phyloP scores from a whole-genome alignment of 495 filamentous ascomycete species.

The Penicillium roqueforti region DNA sequence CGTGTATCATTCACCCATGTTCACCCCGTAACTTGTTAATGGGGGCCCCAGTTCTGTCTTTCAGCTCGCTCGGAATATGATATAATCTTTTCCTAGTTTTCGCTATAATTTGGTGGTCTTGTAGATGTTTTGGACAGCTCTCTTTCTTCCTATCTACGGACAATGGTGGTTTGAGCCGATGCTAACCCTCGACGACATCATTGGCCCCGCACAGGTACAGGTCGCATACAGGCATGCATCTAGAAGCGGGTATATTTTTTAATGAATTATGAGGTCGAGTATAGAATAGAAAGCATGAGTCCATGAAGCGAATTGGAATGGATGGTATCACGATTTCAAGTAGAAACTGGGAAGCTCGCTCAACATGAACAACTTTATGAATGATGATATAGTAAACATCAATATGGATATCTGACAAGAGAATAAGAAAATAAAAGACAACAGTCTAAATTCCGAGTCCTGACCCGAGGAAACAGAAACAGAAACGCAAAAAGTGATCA shows the following conservation, averaged over 20 bases:
- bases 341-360: slow-evolving; percentile 5
- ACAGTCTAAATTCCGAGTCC: slow-evolving; percentile 10
- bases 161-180: not conserved
- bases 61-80: slow-evolving; percentile 17
- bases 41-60: slow-evolving; percentile 16
- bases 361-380: slow-evolving; percentile 12
- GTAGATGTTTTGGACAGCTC: not conserved
- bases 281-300: not conserved
- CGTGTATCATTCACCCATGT: slow-evolving; percentile 27
- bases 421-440: slow-evolving; percentile 9
- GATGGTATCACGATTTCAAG: slow-evolving; percentile 10
- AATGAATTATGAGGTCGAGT: not conserved
- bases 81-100: slow-evolving; percentile 6
- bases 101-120: not conserved
- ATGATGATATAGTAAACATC: slow-evolving; percentile 5
- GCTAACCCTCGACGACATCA: not conserved
- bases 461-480: not conserved
- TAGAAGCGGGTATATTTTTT: not conserved
- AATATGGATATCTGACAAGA: slow-evolving; percentile 28
- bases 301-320: not conserved
- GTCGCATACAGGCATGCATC: not conserved
- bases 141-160: not conserved
- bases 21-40: slow-evolving; percentile 6
- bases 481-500: slow-evolving; percentile 1
- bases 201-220: not conserved